Percentiles rank a stretch among this genome's conserved stretches.
These are phyloP conservation scores for Panicum virgatum DNA, from an alignment of 202 grass and related monocot genomes.

Conservation along the genomic window DNA sequence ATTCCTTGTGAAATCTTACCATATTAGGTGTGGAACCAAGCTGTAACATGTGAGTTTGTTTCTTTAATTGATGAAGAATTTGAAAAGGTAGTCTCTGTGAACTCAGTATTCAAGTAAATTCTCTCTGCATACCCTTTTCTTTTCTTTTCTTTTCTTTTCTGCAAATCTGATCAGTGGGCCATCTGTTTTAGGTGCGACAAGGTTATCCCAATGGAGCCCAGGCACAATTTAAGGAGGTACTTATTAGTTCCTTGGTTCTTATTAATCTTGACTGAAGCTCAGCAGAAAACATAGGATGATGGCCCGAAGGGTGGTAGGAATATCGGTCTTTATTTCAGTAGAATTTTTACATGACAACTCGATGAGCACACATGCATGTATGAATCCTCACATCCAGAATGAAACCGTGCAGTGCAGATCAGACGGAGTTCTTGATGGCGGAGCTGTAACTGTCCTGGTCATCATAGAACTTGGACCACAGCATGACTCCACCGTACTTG, in stretches of 20 bases:
- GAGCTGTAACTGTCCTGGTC: constrained; percentile 39
- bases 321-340: neutral
- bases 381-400: no score
- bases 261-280: neutral
- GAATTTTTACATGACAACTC: neutral
- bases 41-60: neutral
- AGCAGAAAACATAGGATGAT: no score
- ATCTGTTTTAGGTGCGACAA: neutral
- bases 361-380: no score
- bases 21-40: neutral
- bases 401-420: constrained; percentile 15
- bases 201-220: neutral
- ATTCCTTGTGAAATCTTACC: neutral
- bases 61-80: no score
- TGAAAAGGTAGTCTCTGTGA: neutral
- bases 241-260: no score
- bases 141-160: neutral
- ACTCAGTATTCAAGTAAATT: neutral
- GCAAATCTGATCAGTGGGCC: neutral
- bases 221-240: neutral
- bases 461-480: constrained; percentile 33
- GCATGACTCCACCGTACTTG: constrained; percentile 35
- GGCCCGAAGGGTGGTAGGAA: no score
- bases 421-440: constrained; percentile 35
- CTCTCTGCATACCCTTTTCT: no score